These are phyloP conservation scores for Colletotrichum liriopes DNA, from an alignment of 2,329 filamentous ascomycete species.

Conservation along the genomic window DNA sequence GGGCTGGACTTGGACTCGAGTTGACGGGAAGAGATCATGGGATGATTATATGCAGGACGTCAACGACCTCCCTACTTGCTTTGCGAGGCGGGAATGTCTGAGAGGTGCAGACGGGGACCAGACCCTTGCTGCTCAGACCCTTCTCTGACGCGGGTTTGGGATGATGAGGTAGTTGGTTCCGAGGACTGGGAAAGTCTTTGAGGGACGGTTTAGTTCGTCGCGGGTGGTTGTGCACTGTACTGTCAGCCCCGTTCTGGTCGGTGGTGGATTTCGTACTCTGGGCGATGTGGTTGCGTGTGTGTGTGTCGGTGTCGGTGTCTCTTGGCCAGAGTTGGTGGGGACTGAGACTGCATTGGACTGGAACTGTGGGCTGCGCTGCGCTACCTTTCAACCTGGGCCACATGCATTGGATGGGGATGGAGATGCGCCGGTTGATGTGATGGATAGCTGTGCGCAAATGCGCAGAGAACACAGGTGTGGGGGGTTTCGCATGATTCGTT, in stretches of 20 bases:
- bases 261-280: neutral
- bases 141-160: conserved; percentile 5
- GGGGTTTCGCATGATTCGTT: conserved; percentile 9
- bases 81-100: conserved; percentile 1
- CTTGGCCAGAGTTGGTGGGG: neutral
- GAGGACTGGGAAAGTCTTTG: neutral
- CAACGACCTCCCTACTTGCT: neutral
- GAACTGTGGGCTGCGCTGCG: neutral
- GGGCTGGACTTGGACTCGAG: conserved; percentile 7
- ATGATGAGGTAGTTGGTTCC: conserved; percentile 20
- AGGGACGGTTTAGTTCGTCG: neutral
- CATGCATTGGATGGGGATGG: neutral
- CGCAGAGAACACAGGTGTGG: neutral
- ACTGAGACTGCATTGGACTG: neutral
- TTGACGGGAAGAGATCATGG: conserved; percentile 26
- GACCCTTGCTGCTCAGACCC: conserved; percentile 18
- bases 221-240: neutral
- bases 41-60: conserved; percentile 16
- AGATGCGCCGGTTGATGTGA: conserved; percentile 11
- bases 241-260: conserved; percentile 16
- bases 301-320: neutral
- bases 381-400: neutral
- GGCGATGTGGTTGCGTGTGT: neutral
- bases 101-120: conserved; percentile 17
- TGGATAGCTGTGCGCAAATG: conserved; percentile 7